Percentiles rank a stretch among this genome's conserved stretches.
These are phyloP conservation scores for Podila epicladia DNA, from an alignment of 192 early-diverging fungal species.

Conservation along the genomic window DNA sequence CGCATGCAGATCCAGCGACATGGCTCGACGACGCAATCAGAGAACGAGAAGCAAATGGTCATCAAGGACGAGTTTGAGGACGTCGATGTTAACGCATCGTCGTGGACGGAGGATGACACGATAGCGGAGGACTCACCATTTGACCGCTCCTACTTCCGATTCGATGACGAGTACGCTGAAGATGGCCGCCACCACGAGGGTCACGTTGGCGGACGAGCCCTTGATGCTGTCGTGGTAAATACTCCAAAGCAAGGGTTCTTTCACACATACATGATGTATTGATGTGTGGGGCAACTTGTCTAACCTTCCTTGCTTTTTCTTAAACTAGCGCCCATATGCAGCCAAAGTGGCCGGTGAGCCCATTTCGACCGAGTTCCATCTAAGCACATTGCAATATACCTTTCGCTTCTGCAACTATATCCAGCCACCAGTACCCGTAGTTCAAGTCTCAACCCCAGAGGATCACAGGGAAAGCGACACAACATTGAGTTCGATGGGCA, in stretches of 20 bases:
- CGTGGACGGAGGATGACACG: conserved; percentile 5
- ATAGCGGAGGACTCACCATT: conserved; percentile 35
- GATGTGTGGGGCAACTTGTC: not conserved
- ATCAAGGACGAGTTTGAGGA: conserved; percentile 6
- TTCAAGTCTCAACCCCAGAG: conserved; percentile 33
- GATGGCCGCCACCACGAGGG: conserved; percentile 33
- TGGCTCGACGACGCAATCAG: not conserved
- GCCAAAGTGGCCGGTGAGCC: conserved; percentile 80
- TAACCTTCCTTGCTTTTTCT: not conserved
- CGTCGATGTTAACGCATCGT: conserved; percentile 1
- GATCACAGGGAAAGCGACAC: conserved; percentile 8
- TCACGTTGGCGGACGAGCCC: conserved; percentile 44
- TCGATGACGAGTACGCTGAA: conserved; percentile 31
- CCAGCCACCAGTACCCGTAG: conserved; percentile 35
- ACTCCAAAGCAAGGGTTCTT: not conserved
- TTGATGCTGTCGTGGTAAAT: conserved; percentile 60
- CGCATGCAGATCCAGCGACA: not conserved
- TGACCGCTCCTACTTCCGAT: conserved; percentile 39
- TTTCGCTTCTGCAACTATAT: conserved; percentile 63
- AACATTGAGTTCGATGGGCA: not conserved
- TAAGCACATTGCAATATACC: conserved; percentile 67
- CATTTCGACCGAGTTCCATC: conserved; percentile 64
- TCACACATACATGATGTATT: not conserved
- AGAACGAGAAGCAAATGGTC: not conserved
- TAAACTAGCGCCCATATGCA: conserved; percentile 78